Evolutionary conservation across 192 early-diverging fungal genomes (phyloP).

Genomic region (Backusella australiensis): DNA sequence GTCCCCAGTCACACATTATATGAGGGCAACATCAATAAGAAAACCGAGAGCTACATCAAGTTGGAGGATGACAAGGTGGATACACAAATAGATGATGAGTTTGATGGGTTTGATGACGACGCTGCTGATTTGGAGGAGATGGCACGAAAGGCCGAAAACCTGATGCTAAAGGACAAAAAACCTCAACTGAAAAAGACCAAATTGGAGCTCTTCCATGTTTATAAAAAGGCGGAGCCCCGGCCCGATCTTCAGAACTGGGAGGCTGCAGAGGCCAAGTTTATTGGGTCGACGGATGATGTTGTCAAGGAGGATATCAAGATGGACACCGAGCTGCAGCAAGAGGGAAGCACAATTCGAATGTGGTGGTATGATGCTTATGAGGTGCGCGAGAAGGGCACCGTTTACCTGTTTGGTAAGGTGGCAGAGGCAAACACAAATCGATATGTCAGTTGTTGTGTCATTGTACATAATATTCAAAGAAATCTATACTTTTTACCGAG

Average conservation of each 20-base stretch:
- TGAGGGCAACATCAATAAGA: background rate
- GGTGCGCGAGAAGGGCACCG: constrained; percentile 54
- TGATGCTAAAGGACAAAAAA: background rate
- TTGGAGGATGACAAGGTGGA: background rate
- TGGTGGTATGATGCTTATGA: constrained; percentile 96
- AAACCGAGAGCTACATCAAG: background rate
- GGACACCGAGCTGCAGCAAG: background rate
- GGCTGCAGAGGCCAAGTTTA: background rate
- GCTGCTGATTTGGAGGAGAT: background rate
- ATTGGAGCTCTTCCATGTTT: background rate
- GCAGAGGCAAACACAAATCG: constrained; percentile 46
- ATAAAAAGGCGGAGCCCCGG: background rate
- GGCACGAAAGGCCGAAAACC: background rate
- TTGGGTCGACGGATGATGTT: background rate
- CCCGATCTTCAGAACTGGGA: constrained; percentile 1
- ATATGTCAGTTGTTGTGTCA: constrained; percentile 81
- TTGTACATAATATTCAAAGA: constrained; percentile 76
- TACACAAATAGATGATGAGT: background rate
- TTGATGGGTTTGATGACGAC: background rate
- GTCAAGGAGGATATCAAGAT: background rate
- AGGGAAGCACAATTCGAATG: constrained; percentile 63
- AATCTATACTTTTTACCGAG: constrained; percentile 95
- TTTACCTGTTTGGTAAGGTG: constrained; percentile 93
- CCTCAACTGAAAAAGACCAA: background rate
- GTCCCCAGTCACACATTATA: background rate